Evolutionary conservation across 768 basidiomycete species (phyloP).

Genomic region (Rhodosporidiobolus sp.): DNA sequence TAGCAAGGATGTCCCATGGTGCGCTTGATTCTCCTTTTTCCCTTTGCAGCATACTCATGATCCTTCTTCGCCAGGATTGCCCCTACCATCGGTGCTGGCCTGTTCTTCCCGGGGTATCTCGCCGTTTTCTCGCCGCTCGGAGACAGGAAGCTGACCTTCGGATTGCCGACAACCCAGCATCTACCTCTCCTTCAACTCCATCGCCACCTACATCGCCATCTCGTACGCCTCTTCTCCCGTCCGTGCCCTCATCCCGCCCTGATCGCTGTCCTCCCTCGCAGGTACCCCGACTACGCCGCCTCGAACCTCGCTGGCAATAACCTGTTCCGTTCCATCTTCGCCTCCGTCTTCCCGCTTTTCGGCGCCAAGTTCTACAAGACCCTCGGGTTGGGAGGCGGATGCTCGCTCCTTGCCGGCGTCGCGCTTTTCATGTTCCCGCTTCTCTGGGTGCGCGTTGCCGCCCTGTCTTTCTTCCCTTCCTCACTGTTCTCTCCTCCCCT

Average conservation of each 20-base stretch:
- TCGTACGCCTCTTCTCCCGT: background rate
- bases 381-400: slow-evolving; percentile 48
- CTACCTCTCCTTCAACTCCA: slow-evolving; percentile 3
- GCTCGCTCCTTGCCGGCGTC: slow-evolving; percentile 46
- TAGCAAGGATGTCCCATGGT: slow-evolving; percentile 39
- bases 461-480: background rate
- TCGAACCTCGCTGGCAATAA: slow-evolving; percentile 48
- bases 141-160: no score
- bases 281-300: slow-evolving; percentile 47
- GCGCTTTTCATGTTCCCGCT: slow-evolving; percentile 48
- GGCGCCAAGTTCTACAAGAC: slow-evolving; percentile 45
- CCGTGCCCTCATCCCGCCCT: background rate
- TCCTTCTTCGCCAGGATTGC: slow-evolving; percentile 5
- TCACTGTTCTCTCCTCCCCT: background rate
- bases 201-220: slow-evolving; percentile 1
- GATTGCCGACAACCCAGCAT: no score
- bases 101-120: slow-evolving; percentile 12
- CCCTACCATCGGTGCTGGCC: slow-evolving; percentile 1
- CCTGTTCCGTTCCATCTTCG: slow-evolving; percentile 48
- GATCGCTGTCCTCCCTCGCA: background rate
- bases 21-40: no score
- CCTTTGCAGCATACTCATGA: no score
- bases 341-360: slow-evolving; percentile 42
- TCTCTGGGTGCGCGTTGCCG: slow-evolving; percentile 43
- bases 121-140: no score